Conservation (phyloP, 176 grass and related monocot genomes). For the Lolium multiflorum region DNA sequence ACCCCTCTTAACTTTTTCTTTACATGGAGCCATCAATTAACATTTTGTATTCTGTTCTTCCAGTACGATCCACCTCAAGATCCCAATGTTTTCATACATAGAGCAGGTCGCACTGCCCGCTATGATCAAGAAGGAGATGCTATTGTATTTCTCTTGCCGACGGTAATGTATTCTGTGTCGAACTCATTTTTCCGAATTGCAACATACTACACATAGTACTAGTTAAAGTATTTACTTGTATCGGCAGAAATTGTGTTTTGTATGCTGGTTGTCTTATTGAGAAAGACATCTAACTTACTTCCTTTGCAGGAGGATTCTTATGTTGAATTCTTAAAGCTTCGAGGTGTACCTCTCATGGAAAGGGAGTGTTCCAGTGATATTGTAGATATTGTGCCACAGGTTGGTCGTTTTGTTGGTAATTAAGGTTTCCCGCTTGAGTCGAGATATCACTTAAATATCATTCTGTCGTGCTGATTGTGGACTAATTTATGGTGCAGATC, state of each 20-base stretch:
- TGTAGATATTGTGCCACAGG: constrained; percentile 76
- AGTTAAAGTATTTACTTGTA: neutral
- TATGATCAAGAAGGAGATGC: constrained; percentile 95
- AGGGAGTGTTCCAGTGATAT: constrained; percentile 51
- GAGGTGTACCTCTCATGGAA: constrained; percentile 83
- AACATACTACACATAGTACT: neutral
- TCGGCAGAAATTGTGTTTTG: constrained; percentile 2
- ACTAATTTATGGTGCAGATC: constrained; percentile 59
- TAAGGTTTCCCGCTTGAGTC: constrained; percentile 7
- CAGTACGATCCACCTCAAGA: constrained; percentile 99
- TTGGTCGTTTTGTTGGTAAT: constrained; percentile 38
- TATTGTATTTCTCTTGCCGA: constrained; percentile 86
- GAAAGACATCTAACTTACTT: constrained; percentile 22
- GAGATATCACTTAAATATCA: constrained; percentile 25
- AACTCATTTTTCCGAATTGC: neutral
- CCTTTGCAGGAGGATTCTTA: constrained; percentile 81
- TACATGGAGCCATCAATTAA: constrained; percentile 2
- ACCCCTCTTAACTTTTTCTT: constrained; percentile 12
- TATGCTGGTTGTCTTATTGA: neutral
- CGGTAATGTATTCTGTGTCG: constrained; percentile 49
- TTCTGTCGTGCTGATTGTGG: constrained; percentile 3
- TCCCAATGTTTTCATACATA: constrained; percentile 95
- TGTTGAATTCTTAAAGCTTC: constrained; percentile 84
- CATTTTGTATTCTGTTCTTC: constrained; percentile 25
- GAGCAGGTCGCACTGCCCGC: constrained; percentile 86